Evolutionary conservation across 768 basidiomycete genomes (phyloP).

Genomic region (Agrocybe pediades): DNA sequence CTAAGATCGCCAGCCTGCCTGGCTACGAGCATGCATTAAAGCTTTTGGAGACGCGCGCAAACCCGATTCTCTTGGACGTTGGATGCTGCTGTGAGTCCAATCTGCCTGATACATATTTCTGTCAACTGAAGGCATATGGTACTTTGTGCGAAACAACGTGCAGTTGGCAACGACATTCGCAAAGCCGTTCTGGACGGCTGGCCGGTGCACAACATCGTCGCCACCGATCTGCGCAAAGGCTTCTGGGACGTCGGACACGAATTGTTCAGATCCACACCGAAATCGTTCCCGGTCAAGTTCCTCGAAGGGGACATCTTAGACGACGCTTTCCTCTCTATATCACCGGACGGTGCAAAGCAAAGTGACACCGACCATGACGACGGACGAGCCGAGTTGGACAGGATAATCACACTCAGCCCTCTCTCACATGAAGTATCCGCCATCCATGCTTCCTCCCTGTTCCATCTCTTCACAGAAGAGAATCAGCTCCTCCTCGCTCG

Average conservation of each 20-base stretch:
- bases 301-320: slow-evolving; percentile 58
- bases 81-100: slow-evolving; percentile 40
- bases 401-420: slow-evolving; percentile 25
- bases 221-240: slow-evolving; percentile 33
- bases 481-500: slow-evolving; percentile 30
- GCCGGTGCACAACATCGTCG: slow-evolving; percentile 36
- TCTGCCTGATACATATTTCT: not conserved
- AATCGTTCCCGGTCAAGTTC: slow-evolving; percentile 56
- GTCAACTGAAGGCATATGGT: no score
- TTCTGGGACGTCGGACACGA: slow-evolving; percentile 67
- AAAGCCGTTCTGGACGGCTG: slow-evolving; percentile 42
- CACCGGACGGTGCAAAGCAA: no score
- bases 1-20: slow-evolving; percentile 36
- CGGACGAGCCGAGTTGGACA: slow-evolving; percentile 1
- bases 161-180: slow-evolving; percentile 44
- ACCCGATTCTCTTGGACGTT: slow-evolving; percentile 40
- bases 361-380: not conserved
- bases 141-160: no score
- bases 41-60: slow-evolving; percentile 23
- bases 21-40: slow-evolving; percentile 32
- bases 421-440: slow-evolving; percentile 46
- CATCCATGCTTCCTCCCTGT: slow-evolving; percentile 41
- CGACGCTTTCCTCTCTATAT: slow-evolving; percentile 36
- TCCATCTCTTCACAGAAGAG: slow-evolving; percentile 38
- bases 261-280: slow-evolving; percentile 53